Conservation (phyloP, 306 rosid species). For the Fragaria vesca region DNA sequence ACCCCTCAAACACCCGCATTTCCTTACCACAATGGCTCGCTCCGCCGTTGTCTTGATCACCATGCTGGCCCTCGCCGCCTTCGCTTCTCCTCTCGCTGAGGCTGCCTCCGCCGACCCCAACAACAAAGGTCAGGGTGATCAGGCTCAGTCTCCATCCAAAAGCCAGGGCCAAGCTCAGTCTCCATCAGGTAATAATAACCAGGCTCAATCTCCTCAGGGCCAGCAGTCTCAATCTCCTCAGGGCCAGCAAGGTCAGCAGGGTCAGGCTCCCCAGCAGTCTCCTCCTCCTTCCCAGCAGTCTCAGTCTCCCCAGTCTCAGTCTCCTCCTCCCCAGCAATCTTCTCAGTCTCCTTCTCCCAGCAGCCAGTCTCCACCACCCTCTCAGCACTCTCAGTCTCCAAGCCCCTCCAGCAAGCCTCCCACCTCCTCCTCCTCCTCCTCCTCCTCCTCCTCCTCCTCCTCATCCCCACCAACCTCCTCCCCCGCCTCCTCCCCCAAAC, state of each 20-base stretch:
- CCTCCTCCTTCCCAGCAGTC: background rate
- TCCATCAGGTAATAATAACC: background rate
- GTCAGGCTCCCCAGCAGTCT: background rate
- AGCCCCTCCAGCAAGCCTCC: constrained; percentile 3
- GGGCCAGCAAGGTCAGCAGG: too few relatives aligned
- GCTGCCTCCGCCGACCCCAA: constrained; percentile 47
- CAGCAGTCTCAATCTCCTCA: too few relatives aligned
- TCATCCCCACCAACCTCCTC: constrained; percentile 17
- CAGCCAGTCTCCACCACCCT: background rate
- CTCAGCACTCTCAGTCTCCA: background rate
- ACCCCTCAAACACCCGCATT: background rate
- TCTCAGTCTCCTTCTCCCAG: background rate
- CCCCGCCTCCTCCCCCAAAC: background rate
- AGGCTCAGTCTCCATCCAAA: background rate
- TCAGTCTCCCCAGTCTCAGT: background rate
- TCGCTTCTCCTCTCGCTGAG: constrained; percentile 34
- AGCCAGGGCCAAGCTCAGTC: too few relatives aligned
- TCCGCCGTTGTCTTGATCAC: constrained; percentile 25
- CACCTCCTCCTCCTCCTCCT: background rate
- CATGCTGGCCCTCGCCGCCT: constrained; percentile 33
- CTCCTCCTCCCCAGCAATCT: background rate
- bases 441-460: constrained; percentile 24
- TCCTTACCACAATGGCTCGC: constrained; percentile 46
- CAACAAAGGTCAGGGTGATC: background rate
- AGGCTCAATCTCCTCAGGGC: background rate